A percentile compares a stretch with the other conserved stretches of the same genome.
Evolutionary conservation across 2,329 filamentous ascomycete genomes (phyloP).

Genomic region (Fusarium sp.): DNA sequence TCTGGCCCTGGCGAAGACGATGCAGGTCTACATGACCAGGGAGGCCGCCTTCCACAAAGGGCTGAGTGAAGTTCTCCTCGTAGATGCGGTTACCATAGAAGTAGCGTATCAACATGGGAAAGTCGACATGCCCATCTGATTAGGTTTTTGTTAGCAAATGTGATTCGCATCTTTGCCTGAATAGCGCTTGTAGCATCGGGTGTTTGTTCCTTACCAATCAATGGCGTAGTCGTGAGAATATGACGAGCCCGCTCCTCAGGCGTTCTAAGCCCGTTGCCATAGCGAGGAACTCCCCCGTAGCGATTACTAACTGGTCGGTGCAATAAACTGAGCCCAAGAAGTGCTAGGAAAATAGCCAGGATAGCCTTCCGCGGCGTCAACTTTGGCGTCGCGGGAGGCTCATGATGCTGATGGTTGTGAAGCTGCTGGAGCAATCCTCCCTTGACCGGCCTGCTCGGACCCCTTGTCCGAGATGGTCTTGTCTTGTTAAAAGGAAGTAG

Average conservation of each 20-base stretch:
- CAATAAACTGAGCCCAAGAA: constrained; percentile 45
- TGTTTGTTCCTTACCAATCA: constrained; percentile 58
- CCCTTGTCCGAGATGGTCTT: constrained; percentile 26
- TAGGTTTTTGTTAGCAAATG: not conserved
- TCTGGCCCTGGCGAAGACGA: constrained; percentile 75
- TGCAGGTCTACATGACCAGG: constrained; percentile 82
- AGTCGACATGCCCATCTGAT: constrained; percentile 91
- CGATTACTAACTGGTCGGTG: constrained; percentile 42
- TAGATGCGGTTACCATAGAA: constrained; percentile 84
- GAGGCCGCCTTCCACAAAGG: constrained; percentile 79
- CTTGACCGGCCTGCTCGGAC: constrained; percentile 28
- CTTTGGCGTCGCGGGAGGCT: constrained; percentile 38
- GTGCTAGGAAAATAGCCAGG: constrained; percentile 38
- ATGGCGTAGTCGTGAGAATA: constrained; percentile 59
- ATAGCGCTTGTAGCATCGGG: not conserved
- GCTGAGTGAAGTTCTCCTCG: constrained; percentile 75
- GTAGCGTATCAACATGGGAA: constrained; percentile 78
- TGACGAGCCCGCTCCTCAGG: constrained; percentile 60
- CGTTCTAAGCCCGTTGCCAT: constrained; percentile 46
- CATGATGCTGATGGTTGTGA: constrained; percentile 32
- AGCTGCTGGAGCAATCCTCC: constrained; percentile 36
- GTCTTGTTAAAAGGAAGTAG: constrained; percentile 35
- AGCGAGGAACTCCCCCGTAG: constrained; percentile 40
- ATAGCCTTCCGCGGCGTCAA: constrained; percentile 43
- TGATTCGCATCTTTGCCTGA: too few relatives aligned